Evolutionary conservation across 2,329 filamentous ascomycete species (phyloP).

Genomic region (Sordariomycetes sp.): DNA sequence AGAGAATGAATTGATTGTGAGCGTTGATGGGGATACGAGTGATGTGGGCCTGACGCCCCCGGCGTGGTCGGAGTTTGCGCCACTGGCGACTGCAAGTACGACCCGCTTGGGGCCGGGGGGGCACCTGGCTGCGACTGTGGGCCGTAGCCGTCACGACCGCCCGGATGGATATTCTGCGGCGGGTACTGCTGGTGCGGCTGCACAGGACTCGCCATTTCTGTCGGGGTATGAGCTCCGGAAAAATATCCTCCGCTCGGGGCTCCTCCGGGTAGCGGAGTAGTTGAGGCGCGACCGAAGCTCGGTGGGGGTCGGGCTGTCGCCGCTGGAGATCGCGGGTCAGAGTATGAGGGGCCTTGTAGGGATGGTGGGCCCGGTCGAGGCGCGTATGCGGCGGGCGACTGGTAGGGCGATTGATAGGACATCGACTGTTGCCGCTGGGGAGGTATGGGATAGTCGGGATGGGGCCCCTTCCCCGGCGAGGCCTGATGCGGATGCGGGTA

Average conservation of each 20-base stretch:
- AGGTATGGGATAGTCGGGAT: slow-evolving; percentile 26
- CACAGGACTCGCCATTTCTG: slow-evolving; percentile 1
- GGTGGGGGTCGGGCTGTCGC: background rate
- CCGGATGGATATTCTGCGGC: slow-evolving; percentile 3
- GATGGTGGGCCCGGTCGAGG: background rate
- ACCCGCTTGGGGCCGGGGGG: background rate
- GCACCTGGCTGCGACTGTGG: slow-evolving; percentile 1
- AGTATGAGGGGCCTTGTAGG: background rate
- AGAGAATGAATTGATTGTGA: slow-evolving; percentile 43
- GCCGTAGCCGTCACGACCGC: background rate
- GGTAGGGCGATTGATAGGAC: slow-evolving; percentile 3
- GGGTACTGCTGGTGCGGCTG: slow-evolving; percentile 5
- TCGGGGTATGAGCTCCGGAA: background rate
- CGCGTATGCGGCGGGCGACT: slow-evolving; percentile 1
- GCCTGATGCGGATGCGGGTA: slow-evolving; percentile 31
- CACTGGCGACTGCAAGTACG: slow-evolving; percentile 4
- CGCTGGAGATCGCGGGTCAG: background rate
- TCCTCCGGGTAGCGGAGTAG: background rate
- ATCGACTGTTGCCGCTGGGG: slow-evolving; percentile 12
- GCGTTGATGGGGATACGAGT: slow-evolving; percentile 17
- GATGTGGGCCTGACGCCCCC: background rate
- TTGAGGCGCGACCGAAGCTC: background rate
- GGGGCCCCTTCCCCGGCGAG: slow-evolving; percentile 31
- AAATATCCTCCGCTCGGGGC: slow-evolving; percentile 1
- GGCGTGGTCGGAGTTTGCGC: slow-evolving; percentile 3